Conservation (phyloP, 179 eudicot species). For the Pouteria campechiana region DNA sequence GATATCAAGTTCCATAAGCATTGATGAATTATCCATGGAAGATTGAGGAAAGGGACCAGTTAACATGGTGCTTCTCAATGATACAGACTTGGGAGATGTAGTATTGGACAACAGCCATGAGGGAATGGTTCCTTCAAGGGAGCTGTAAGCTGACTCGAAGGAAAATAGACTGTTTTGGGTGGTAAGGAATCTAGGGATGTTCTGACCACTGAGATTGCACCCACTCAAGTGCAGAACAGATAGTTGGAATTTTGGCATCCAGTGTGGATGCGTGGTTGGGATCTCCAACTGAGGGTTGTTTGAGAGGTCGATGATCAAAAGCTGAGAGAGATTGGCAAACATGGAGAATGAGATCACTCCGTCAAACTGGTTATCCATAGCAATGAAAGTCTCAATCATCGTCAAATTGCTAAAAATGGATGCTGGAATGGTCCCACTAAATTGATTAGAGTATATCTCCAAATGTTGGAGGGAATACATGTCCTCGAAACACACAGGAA, state of each 20-base stretch:
- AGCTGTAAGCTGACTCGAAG: neutral
- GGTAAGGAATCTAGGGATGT: neutral
- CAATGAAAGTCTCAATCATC: neutral
- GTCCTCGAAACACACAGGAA: neutral
- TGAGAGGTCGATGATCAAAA: neutral
- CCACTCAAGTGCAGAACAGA: neutral
- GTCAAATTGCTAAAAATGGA: neutral
- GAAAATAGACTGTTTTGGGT: neutral
- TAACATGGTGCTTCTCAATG: neutral
- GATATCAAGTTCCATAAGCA: neutral
- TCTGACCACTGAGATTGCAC: neutral
- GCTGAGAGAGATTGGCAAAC: slow-evolving; percentile 1
- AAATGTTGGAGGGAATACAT: neutral
- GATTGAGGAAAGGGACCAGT: neutral
- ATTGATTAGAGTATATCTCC: neutral
- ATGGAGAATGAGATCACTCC: neutral
- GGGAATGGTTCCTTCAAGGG: neutral
- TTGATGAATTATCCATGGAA: neutral
- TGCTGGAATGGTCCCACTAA: neutral
- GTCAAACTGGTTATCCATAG: neutral
- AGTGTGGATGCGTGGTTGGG: neutral
- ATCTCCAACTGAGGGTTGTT: neutral
- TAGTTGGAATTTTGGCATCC: neutral
- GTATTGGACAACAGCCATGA: neutral
- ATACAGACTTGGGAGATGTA: neutral